phyloP scores from a whole-genome alignment of 257 asterid genomes.

The Solanum neorickii region DNA sequence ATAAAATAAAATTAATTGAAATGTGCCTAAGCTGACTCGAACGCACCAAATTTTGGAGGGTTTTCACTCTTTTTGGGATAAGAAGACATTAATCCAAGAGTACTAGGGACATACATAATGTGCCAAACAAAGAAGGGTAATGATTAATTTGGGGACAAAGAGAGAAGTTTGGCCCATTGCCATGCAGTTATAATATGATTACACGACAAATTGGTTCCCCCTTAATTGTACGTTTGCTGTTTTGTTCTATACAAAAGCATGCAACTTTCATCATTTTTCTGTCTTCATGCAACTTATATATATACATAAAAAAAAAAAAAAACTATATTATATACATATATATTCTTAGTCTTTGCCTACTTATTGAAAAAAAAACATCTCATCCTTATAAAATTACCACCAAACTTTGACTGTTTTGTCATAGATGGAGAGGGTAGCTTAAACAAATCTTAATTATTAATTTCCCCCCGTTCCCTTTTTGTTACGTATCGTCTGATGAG shows the following conservation, averaged over 20 bases:
- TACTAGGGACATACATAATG: not conserved
- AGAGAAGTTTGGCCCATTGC: not conserved
- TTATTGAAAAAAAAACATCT: not conserved
- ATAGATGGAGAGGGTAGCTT: not conserved
- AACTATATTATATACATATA: not conserved
- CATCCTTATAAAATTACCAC: not conserved
- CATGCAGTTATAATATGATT: not conserved
- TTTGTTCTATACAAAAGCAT: not conserved
- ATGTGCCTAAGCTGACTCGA: not conserved
- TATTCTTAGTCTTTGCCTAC: not conserved
- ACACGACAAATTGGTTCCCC: conserved; percentile 5
- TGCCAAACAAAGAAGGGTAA: not conserved
- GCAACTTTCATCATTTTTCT: not conserved
- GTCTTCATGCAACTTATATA: not conserved
- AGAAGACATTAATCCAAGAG: not conserved
- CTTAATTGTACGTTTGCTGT: not conserved
- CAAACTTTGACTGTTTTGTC: not conserved
- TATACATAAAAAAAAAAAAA: not conserved
- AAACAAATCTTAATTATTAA: not conserved
- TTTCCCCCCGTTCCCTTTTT: not conserved
- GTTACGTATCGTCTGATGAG: not conserved
- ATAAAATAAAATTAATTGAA: not conserved
- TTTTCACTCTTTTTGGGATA: too few species aligned
- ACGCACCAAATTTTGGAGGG: not conserved
- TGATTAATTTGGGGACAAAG: not conserved